These are phyloP conservation scores for Entelexis paramagnoliae DNA, from an alignment of 1,139 yeast genomes.

Conservation along the genomic window DNA sequence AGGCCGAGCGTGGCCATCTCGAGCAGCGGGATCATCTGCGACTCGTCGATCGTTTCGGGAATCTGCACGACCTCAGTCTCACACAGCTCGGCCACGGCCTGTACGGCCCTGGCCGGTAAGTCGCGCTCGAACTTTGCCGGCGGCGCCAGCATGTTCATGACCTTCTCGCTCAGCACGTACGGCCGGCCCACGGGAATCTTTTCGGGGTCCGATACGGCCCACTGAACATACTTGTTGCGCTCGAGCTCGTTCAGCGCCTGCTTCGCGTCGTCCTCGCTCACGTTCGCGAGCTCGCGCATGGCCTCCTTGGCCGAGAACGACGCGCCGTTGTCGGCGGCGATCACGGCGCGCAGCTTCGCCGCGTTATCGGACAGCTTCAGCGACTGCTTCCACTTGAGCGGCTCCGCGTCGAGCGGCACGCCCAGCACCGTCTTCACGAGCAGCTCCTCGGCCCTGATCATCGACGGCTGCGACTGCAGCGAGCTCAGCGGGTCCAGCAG, in stretches of 20 bases:
- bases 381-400: not conserved
- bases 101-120: constrained; percentile 7
- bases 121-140: constrained; percentile 10
- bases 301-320: constrained; percentile 39
- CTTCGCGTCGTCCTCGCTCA: constrained; percentile 40
- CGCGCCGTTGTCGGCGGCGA: constrained; percentile 45
- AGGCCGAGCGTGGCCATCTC: constrained; percentile 14
- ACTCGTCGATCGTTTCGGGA: constrained; percentile 15
- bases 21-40: constrained; percentile 13
- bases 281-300: constrained; percentile 36
- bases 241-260: constrained; percentile 46
- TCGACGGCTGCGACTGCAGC: constrained; percentile 24
- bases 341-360: constrained; percentile 41
- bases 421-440: constrained; percentile 19
- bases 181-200: constrained; percentile 37
- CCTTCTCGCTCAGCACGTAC: constrained; percentile 51
- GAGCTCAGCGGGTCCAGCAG: constrained; percentile 12
- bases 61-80: not conserved
- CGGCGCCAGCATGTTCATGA: constrained; percentile 24
- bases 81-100: not conserved
- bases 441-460: constrained; percentile 28
- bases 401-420: not conserved
- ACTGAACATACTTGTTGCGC: constrained; percentile 43
- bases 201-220: constrained; percentile 40
- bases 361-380: constrained; percentile 16